Base-by-base conservation (phyloP, 2,329 filamentous ascomycete species). In the Calonectria ilicicola region DNA sequence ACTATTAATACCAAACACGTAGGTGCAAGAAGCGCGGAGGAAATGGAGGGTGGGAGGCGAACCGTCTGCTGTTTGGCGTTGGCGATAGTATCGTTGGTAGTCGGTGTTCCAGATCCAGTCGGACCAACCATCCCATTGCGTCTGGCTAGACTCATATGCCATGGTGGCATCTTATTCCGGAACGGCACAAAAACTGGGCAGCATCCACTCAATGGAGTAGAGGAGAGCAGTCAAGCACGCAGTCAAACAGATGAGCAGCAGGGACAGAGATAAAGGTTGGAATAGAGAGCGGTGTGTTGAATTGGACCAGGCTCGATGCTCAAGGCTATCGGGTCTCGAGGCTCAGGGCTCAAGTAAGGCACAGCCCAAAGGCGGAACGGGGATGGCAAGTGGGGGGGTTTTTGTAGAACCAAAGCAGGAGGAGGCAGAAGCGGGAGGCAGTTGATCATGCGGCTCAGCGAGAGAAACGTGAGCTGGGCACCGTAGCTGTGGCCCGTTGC, bases 21-120 rank as follows among this genome's bases (percentile, higher is more conserved):
- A 42, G 17, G 38, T 4, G 46, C 19, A 8, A 44, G 26, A 72
- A 35, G n/a, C 42, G 35, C 27, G 21, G 46, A 42, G 14, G 38
- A 29, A 40, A 47, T 23, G 44, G 29, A 23, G 21, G 63, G n/a
- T 44, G 21, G 58, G 53, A 58, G 8, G 56, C 72, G 40, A 75
- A 84, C 83, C 83, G 63, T 79, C 72, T 44, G 60, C 66, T 62
- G 81, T 77, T 70, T 74, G 72, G 53, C 81, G 77, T 21, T 77
- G 76, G 63, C 79, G 80, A 62, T 81, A 84, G 58, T 81, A 78
- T 67, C 78, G 74, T 17, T 73, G 46, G 44, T 81, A 76, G 6
- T 77, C 70, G 19, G 27, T 26, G 27, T 78, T 77, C 76, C 76
- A 83, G 21, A 73, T 72, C 83, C 83, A 84, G 5, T 77, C 74